Evolutionary conservation across 2,329 filamentous ascomycete genomes (phyloP).

Genomic region (Bipolaris bicolor): DNA sequence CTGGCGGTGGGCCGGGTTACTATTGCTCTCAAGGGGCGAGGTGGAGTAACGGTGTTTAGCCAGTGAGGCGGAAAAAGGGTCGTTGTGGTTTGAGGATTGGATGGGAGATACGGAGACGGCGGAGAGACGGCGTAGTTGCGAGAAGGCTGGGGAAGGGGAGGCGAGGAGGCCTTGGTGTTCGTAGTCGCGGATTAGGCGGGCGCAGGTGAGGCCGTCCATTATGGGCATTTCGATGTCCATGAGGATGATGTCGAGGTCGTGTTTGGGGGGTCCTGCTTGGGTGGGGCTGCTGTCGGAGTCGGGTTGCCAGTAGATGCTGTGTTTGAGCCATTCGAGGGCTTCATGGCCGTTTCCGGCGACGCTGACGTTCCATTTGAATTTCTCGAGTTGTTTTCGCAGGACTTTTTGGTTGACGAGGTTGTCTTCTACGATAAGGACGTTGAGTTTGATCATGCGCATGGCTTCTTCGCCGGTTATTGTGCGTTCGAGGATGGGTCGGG

Average conservation of each 20-base stretch:
- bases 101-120: constrained; percentile 3
- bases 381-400: constrained; percentile 48
- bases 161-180: constrained; percentile 31
- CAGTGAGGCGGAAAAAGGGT: neutral
- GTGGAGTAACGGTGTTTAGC: neutral
- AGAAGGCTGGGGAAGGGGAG: constrained; percentile 1
- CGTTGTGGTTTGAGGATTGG: neutral
- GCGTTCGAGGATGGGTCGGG: constrained; percentile 14
- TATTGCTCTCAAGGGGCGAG: neutral
- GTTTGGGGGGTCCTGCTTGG: neutral
- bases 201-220: constrained; percentile 44
- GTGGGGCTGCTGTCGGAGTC: neutral
- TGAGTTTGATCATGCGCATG: constrained; percentile 27
- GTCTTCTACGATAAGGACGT: constrained; percentile 47
- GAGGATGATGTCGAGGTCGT: constrained; percentile 34
- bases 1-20: neutral
- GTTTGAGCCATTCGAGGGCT: constrained; percentile 45
- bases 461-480: constrained; percentile 27
- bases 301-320: constrained; percentile 35
- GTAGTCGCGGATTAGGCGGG: constrained; percentile 35
- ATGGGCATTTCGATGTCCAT: constrained; percentile 47
- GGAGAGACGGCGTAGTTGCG: constrained; percentile 1
- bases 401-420: constrained; percentile 53
- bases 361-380: constrained; percentile 44
- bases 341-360: constrained; percentile 50